Evolutionary conservation across 2,329 filamentous ascomycete genomes (phyloP).

Genomic region (Fonsecaea pugnacius): DNA sequence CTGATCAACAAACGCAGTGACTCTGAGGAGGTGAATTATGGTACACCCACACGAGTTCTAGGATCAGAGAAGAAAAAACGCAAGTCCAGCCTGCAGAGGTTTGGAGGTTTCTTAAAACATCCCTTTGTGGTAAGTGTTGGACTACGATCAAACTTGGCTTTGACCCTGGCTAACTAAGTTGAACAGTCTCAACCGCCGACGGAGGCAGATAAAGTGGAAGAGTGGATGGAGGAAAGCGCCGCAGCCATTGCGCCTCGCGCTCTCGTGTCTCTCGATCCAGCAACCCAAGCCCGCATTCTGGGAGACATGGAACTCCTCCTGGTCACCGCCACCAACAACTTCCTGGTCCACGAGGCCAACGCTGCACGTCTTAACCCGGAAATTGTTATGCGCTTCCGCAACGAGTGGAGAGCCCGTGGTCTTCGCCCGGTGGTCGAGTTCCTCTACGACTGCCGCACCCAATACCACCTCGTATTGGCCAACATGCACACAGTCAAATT

Average conservation of each 20-base stretch:
- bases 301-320: constrained; percentile 54
- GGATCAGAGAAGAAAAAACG: not conserved
- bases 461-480: constrained; percentile 57
- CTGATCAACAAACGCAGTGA: not conserved
- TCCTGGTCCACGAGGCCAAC: constrained; percentile 50
- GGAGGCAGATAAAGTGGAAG: not conserved
- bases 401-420: constrained; percentile 45
- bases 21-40: not conserved
- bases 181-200: not conserved
- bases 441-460: constrained; percentile 57
- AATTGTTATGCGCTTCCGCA: constrained; percentile 46
- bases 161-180: not conserved
- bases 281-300: constrained; percentile 50
- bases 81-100: not conserved
- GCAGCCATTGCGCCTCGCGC: not conserved
- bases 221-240: not conserved
- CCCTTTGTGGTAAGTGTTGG: not conserved
- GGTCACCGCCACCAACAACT: constrained; percentile 50
- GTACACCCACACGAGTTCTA: not conserved
- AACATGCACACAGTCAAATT: constrained; percentile 55
- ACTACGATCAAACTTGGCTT: not conserved
- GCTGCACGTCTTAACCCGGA: constrained; percentile 46
- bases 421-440: constrained; percentile 47
- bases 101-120: constrained; percentile 4
- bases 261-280: constrained; percentile 47